These are phyloP conservation scores for Coemansia brasiliensis DNA, from an alignment of 192 early-diverging fungal genomes.

Conservation along the genomic window DNA sequence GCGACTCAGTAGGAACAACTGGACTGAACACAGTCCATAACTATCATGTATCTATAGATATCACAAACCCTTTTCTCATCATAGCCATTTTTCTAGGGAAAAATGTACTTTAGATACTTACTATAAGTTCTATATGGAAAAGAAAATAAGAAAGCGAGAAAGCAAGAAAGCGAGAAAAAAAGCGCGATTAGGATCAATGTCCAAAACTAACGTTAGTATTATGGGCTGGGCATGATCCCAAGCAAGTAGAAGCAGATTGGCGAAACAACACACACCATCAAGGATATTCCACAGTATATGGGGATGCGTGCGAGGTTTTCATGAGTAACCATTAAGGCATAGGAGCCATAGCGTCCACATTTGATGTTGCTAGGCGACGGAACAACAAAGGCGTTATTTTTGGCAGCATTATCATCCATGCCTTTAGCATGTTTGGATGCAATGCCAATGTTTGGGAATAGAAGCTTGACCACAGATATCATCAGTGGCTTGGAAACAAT, in stretches of 20 bases:
- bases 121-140: not conserved
- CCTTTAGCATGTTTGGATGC: constrained; percentile 3
- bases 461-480: constrained; percentile 11
- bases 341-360: constrained; percentile 36
- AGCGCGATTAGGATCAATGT: not conserved
- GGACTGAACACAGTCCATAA: constrained; percentile 18
- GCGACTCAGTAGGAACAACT: constrained; percentile 42
- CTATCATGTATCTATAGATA: constrained; percentile 20
- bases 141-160: not conserved
- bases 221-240: constrained; percentile 24
- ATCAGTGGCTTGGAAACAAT: constrained; percentile 34
- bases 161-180: not conserved
- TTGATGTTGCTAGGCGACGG: constrained; percentile 18
- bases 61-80: constrained; percentile 32
- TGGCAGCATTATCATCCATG: not conserved
- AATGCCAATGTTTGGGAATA: constrained; percentile 1
- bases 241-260: constrained; percentile 25
- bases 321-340: constrained; percentile 36
- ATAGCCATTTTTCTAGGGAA: not conserved
- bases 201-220: not conserved
- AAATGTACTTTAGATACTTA: too few relatives aligned
- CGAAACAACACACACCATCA: constrained; percentile 21
- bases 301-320: constrained; percentile 54
- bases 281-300: constrained; percentile 47
- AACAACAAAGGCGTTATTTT: constrained; percentile 9